These are phyloP conservation scores for Ceratocystis lukuohia DNA, from an alignment of 2,329 filamentous ascomycete species.

Conservation along the genomic window DNA sequence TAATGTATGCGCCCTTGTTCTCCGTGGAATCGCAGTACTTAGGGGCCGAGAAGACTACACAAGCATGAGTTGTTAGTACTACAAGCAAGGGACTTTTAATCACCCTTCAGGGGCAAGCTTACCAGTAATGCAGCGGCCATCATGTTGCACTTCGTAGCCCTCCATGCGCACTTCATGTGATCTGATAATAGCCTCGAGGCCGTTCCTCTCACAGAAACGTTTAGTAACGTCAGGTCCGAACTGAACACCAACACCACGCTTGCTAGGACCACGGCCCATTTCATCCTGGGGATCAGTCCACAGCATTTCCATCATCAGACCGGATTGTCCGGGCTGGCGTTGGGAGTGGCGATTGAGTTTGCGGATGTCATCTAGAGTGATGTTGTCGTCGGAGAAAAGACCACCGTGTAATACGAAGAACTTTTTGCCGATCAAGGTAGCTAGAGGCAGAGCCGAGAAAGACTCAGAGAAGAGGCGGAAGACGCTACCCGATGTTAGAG, in stretches of 20 bases:
- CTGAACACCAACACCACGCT: slow-evolving; percentile 89
- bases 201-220: slow-evolving; percentile 91
- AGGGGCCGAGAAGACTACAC: slow-evolving; percentile 80
- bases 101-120: slow-evolving; percentile 25
- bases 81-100: neutral
- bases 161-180: slow-evolving; percentile 98
- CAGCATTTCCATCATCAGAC: slow-evolving; percentile 99
- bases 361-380: slow-evolving; percentile 83
- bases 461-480: slow-evolving; percentile 98
- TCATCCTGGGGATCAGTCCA: slow-evolving; percentile 92
- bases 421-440: slow-evolving; percentile 80
- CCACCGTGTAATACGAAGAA: slow-evolving; percentile 90
- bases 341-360: slow-evolving; percentile 85
- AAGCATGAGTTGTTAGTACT: slow-evolving; percentile 7
- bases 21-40: slow-evolving; percentile 97
- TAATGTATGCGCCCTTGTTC: slow-evolving; percentile 98
- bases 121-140: slow-evolving; percentile 89
- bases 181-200: slow-evolving; percentile 84
- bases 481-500: slow-evolving; percentile 34
- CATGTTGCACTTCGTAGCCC: slow-evolving; percentile 96
- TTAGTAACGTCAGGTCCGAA: slow-evolving; percentile 96
- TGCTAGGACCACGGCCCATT: slow-evolving; percentile 81
- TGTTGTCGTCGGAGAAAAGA: slow-evolving; percentile 87
- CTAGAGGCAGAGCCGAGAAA: slow-evolving; percentile 85
- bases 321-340: slow-evolving; percentile 80